These are phyloP conservation scores for Pseudonectria foliicola DNA, from an alignment of 2,329 filamentous ascomycete species.

Conservation along the genomic window DNA sequence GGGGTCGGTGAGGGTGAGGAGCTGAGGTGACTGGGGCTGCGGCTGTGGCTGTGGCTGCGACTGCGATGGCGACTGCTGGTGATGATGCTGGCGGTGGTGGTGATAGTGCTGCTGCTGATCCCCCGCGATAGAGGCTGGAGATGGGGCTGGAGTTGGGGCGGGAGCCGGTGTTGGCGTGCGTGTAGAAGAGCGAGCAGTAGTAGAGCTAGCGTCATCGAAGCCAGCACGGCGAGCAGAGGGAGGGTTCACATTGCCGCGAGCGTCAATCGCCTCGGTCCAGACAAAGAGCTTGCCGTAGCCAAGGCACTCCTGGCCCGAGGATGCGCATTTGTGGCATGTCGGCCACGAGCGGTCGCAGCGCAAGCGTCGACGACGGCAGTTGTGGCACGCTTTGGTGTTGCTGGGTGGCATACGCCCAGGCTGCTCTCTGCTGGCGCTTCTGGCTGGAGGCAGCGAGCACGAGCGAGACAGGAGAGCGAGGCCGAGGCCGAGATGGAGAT, in stretches of 20 bases:
- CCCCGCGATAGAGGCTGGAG: not conserved
- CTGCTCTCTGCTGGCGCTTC: slow-evolving; percentile 11
- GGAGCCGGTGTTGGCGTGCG: slow-evolving; percentile 3
- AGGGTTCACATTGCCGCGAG: slow-evolving; percentile 38
- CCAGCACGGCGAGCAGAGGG: slow-evolving; percentile 17
- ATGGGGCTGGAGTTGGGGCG: not conserved
- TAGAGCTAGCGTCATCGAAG: slow-evolving; percentile 12
- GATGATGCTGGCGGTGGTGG: slow-evolving; percentile 1
- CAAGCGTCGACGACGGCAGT: slow-evolving; percentile 53
- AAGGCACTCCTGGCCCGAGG: slow-evolving; percentile 49
- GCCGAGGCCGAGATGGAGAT: slow-evolving; percentile 1
- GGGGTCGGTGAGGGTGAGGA: slow-evolving; percentile 42
- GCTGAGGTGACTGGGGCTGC: slow-evolving; percentile 12
- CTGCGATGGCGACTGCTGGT: slow-evolving; percentile 1
- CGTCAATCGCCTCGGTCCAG: slow-evolving; percentile 49
- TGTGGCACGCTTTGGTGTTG: slow-evolving; percentile 47
- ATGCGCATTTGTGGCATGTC: slow-evolving; percentile 51
- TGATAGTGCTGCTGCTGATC: slow-evolving; percentile 3
- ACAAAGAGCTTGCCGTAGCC: slow-evolving; percentile 55
- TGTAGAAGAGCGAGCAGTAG: slow-evolving; percentile 2
- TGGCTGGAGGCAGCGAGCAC: slow-evolving; percentile 13
- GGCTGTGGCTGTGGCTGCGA: slow-evolving; percentile 6
- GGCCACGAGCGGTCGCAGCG: slow-evolving; percentile 56
- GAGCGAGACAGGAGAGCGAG: slow-evolving; percentile 4
- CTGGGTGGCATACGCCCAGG: slow-evolving; percentile 27